Evolutionary conservation across 106 monocot genomes (phyloP).

Genomic region (Platanthera zijinensis): DNA sequence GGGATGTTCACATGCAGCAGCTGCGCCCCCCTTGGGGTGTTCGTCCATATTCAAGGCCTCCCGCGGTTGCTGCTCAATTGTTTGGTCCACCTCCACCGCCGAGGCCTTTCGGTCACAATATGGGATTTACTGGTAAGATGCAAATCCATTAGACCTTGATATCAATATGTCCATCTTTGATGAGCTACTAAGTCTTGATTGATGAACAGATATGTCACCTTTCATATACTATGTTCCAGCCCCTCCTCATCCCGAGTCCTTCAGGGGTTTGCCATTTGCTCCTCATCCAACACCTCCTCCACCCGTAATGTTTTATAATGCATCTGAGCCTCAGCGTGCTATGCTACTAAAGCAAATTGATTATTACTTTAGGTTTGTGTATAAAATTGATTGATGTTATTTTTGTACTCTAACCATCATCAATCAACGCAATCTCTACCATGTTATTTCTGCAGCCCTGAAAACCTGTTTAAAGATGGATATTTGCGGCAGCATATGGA

Average conservation of each 20-base stretch:
- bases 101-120: constrained; percentile 20
- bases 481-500: constrained; percentile 82
- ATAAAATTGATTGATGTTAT: not conserved
- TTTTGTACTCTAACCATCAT: not conserved
- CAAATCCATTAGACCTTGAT: not conserved
- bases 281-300: constrained; percentile 24
- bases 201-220: constrained; percentile 38
- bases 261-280: constrained; percentile 35
- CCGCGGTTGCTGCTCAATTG: constrained; percentile 22
- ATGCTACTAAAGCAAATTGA: constrained; percentile 75
- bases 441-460: constrained; percentile 40
- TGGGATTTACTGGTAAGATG: constrained; percentile 47
- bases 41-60: constrained; percentile 14
- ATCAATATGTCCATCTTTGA: not conserved
- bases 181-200: not conserved
- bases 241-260: constrained; percentile 23
- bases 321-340: constrained; percentile 43
- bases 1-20: constrained; percentile 17
- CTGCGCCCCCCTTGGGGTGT: constrained; percentile 17
- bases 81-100: constrained; percentile 27
- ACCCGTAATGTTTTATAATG: constrained; percentile 27
- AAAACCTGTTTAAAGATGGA: constrained; percentile 75
- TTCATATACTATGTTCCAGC: constrained; percentile 37
- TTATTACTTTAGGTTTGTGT: constrained; percentile 80
- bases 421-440: not conserved